phyloP scores from a whole-genome alignment of 495 filamentous ascomycete species.

The Talaromyces thailandensis region DNA sequence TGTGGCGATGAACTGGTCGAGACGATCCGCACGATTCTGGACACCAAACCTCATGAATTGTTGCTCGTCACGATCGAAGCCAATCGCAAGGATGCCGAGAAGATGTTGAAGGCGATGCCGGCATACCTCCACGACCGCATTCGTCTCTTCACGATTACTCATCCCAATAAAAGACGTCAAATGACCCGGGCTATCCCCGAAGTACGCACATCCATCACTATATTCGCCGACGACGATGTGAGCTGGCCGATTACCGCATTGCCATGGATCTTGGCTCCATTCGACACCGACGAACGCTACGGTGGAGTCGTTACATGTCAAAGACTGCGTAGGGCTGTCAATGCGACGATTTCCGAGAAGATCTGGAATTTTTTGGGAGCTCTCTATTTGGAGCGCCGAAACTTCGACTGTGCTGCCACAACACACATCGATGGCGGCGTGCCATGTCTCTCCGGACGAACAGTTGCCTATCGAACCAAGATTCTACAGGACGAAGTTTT shows the following conservation, averaged over 20 bases:
- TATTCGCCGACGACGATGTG: conserved; percentile 86
- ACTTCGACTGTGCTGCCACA: conserved; percentile 84
- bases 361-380: conserved; percentile 74
- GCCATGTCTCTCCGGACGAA: conserved; percentile 81
- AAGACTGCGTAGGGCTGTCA: conserved; percentile 55
- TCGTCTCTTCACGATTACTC: conserved; percentile 41
- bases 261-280: conserved; percentile 77
- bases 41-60: conserved; percentile 46
- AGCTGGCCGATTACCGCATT: conserved; percentile 70
- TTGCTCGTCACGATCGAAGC: conserved; percentile 58
- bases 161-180: conserved; percentile 77
- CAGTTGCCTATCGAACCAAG: conserved; percentile 70
- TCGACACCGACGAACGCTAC: conserved; percentile 60
- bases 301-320: conserved; percentile 82
- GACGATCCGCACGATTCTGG: conserved; percentile 51
- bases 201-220: conserved; percentile 61
- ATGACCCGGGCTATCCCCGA: conserved; percentile 73
- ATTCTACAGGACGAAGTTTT: conserved; percentile 75
- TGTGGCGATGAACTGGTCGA: conserved; percentile 49
- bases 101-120: conserved; percentile 43
- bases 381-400: conserved; percentile 72
- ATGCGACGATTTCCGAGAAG: conserved; percentile 45
- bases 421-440: conserved; percentile 79
- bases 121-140: conserved; percentile 38
- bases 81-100: conserved; percentile 44